phyloP scores from a whole-genome alignment of 2,329 filamentous ascomycete species.

The Hortaea werneckii region DNA sequence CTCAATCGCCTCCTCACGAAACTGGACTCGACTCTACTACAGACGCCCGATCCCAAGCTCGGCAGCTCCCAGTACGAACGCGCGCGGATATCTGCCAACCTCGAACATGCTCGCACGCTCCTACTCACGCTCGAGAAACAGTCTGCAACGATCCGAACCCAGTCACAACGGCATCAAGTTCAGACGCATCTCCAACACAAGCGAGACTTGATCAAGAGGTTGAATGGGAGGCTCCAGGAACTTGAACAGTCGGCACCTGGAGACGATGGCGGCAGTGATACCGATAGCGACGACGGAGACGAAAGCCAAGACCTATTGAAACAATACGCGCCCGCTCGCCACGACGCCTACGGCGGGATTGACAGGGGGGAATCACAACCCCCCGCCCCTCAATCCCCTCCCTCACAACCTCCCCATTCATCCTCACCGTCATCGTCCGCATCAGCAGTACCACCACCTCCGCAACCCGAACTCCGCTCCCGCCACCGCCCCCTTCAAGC shows the following conservation, averaged over 20 bases:
- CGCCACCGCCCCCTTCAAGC: constrained; percentile 13
- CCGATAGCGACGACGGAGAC: constrained; percentile 21
- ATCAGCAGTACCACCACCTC: too few species aligned
- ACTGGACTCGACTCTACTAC: constrained; percentile 55
- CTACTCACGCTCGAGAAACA: constrained; percentile 64
- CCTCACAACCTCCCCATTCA: not conserved
- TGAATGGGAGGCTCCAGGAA: constrained; percentile 58
- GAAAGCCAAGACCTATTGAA: constrained; percentile 28
- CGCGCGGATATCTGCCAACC: constrained; percentile 50
- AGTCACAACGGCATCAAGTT: constrained; percentile 47
- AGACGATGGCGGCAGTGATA: constrained; percentile 29
- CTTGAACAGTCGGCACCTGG: constrained; percentile 49
- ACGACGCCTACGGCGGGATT: constrained; percentile 18
- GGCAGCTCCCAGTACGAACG: constrained; percentile 56
- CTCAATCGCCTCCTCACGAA: constrained; percentile 56
- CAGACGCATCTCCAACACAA: constrained; percentile 56
- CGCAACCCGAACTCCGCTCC: constrained; percentile 15
- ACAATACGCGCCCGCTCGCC: constrained; percentile 32
- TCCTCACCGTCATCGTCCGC: too few species aligned
- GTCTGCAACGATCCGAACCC: constrained; percentile 48
- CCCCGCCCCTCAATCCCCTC: not conserved
- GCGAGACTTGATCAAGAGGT: constrained; percentile 54
- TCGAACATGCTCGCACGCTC: constrained; percentile 59
- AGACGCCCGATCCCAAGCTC: constrained; percentile 37
- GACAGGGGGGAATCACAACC: constrained; percentile 10